These are phyloP conservation scores for Pseudotsuga menziesii DNA, from an alignment of 75 land plant species.

Conservation along the genomic window DNA sequence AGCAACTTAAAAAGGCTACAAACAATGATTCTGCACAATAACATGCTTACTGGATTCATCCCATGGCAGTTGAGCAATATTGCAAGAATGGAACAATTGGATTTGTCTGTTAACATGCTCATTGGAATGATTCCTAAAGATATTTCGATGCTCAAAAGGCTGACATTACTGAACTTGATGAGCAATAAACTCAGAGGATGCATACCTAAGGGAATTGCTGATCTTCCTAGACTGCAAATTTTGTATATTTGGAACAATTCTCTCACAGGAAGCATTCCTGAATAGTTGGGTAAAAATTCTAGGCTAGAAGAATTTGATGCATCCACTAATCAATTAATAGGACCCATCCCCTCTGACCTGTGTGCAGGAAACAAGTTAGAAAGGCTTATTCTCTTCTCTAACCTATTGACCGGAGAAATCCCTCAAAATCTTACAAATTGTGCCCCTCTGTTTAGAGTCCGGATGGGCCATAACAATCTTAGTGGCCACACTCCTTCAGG, in stretches of 20 bases:
- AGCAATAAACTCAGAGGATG: slow-evolving; percentile 13
- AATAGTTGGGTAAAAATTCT: slow-evolving; percentile 11
- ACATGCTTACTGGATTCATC: slow-evolving; percentile 20
- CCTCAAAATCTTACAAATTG: slow-evolving; percentile 15
- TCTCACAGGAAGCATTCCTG: slow-evolving; percentile 19
- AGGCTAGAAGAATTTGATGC: slow-evolving; percentile 14
- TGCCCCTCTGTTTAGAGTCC: slow-evolving; percentile 11
- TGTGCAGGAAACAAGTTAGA: slow-evolving; percentile 11
- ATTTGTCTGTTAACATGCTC: slow-evolving; percentile 21
- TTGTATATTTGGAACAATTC: slow-evolving; percentile 23
- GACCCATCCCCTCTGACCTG: slow-evolving; percentile 26
- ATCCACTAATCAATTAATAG: slow-evolving; percentile 19
- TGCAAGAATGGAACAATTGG: slow-evolving; percentile 12
- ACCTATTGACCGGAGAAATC: slow-evolving; percentile 21
- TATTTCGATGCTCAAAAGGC: slow-evolving; percentile 6
- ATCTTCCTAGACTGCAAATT: slow-evolving; percentile 26
- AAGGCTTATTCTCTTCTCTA: slow-evolving; percentile 16
- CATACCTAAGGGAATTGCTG: slow-evolving; percentile 17
- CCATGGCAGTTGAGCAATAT: slow-evolving; percentile 19
- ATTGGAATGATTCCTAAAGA: slow-evolving; percentile 25
- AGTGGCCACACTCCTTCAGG: slow-evolving; percentile 24
- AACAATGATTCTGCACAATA: slow-evolving; percentile 17
- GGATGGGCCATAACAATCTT: slow-evolving; percentile 24
- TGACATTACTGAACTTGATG: slow-evolving; percentile 21
- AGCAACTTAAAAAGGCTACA: slow-evolving; percentile 11